These are phyloP conservation scores for Candida vaughaniae DNA, from an alignment of 805 yeast genomes.

Conservation along the genomic window DNA sequence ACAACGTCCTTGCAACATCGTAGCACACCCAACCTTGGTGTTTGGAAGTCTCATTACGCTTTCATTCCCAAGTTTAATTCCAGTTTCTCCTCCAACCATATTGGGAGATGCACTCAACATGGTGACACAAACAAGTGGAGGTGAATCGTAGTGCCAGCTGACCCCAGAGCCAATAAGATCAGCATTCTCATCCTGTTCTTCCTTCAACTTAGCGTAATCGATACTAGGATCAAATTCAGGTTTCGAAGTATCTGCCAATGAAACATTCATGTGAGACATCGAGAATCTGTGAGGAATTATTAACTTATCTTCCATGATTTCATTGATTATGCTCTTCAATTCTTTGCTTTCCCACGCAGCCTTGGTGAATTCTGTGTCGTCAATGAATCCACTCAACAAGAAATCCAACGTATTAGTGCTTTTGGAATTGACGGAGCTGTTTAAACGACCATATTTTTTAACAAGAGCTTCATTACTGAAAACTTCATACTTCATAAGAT, in stretches of 20 bases:
- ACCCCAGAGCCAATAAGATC: too few species aligned
- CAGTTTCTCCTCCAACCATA: slow-evolving; percentile 16
- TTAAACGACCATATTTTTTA: slow-evolving; percentile 18
- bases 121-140: slow-evolving; percentile 11
- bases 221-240: slow-evolving; percentile 8
- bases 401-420: slow-evolving; percentile 27
- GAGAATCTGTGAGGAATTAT: slow-evolving; percentile 19
- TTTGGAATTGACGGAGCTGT: slow-evolving; percentile 16
- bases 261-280: slow-evolving; percentile 23
- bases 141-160: slow-evolving; percentile 16
- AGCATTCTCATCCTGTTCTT: slow-evolving; percentile 8
- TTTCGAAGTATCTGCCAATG: slow-evolving; percentile 10
- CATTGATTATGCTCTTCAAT: slow-evolving; percentile 19
- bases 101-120: slow-evolving; percentile 13
- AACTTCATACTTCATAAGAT: slow-evolving; percentile 24
- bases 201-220: slow-evolving; percentile 7
- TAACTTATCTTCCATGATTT: slow-evolving; percentile 21
- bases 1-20: slow-evolving; percentile 21
- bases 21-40: slow-evolving; percentile 17
- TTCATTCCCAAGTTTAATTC: slow-evolving; percentile 14
- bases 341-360: slow-evolving; percentile 25
- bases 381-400: slow-evolving; percentile 22
- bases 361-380: slow-evolving; percentile 19
- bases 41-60: slow-evolving; percentile 14
- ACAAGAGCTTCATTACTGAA: slow-evolving; percentile 18